A percentile compares a stretch with the other conserved stretches of the same genome.
Conservation (phyloP, 1,139 yeast species). For the Suhomyces coccinellae region DNA sequence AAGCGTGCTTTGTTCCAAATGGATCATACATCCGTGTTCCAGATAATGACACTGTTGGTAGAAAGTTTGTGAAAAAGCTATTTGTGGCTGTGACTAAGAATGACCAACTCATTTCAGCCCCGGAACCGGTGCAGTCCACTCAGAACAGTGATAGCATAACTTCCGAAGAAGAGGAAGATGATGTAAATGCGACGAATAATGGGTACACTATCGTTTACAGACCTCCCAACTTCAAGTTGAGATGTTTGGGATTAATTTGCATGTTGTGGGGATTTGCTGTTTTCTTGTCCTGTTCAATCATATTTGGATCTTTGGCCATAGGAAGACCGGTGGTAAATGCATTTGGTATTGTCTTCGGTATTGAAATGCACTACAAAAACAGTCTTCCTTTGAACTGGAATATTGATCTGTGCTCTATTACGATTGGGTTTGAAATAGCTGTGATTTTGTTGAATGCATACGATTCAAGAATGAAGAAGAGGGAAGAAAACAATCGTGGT, state of each 20-base stretch:
- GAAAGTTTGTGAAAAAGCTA: conserved; percentile 59
- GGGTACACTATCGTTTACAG: conserved; percentile 78
- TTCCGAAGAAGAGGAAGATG: conserved; percentile 46
- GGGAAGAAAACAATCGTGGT: background rate
- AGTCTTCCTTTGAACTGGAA: conserved; percentile 11
- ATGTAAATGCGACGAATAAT: conserved; percentile 47
- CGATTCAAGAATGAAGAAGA: conserved; percentile 14
- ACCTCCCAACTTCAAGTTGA: conserved; percentile 71
- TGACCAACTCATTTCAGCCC: conserved; percentile 56
- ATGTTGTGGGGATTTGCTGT: conserved; percentile 74
- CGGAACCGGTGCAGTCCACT: conserved; percentile 1
- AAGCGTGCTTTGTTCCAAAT: conserved; percentile 66
- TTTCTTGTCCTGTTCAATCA: conserved; percentile 40
- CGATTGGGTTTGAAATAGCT: conserved; percentile 23
- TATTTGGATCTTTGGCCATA: conserved; percentile 34
- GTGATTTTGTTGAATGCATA: conserved; percentile 18
- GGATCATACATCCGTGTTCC: conserved; percentile 89
- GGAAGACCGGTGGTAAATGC: conserved; percentile 40
- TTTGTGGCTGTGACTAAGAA: conserved; percentile 84
- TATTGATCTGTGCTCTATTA: conserved; percentile 13
- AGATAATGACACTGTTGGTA: conserved; percentile 70
- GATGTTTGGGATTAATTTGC: conserved; percentile 57
- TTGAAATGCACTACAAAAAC: conserved; percentile 4
- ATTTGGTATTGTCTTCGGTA: conserved; percentile 4
- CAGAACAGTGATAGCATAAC: conserved; percentile 9